These are phyloP conservation scores for Trichoderma orchidacearum DNA, from an alignment of 495 filamentous ascomycete species.

Conservation along the genomic window DNA sequence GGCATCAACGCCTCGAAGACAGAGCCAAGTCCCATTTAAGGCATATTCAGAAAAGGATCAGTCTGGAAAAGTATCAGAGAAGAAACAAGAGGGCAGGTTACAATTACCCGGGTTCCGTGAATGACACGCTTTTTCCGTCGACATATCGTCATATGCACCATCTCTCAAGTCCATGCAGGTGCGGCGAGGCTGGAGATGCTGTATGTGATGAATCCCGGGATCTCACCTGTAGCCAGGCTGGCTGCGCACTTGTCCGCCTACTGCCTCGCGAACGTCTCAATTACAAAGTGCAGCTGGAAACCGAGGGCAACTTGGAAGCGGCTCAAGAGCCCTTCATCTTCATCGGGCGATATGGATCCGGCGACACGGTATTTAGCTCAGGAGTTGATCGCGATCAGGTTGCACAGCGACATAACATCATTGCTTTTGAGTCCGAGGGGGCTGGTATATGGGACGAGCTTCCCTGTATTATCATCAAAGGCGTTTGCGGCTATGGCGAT, in stretches of 20 bases:
- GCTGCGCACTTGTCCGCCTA: not conserved
- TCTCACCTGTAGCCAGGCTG: not conserved
- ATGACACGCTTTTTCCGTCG: not conserved
- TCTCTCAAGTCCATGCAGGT: not conserved
- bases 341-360: conserved; percentile 8
- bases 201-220: not conserved
- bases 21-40: not conserved
- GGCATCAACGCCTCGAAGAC: not conserved
- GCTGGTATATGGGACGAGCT: conserved; percentile 24
- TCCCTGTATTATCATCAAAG: conserved; percentile 22
- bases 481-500: conserved; percentile 28
- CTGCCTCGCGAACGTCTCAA: not conserved
- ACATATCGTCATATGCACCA: not conserved
- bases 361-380: conserved; percentile 16
- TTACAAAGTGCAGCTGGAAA: not conserved
- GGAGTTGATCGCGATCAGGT: conserved; percentile 10
- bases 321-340: not conserved
- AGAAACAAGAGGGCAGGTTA: not conserved
- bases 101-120: not conserved
- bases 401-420: conserved; percentile 9
- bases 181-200: not conserved
- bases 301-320: not conserved
- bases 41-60: conserved; percentile 2
- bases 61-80: not conserved
- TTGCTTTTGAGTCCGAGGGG: conserved; percentile 30